Conservation (phyloP, 805 yeast genomes). For the Metschnikowia kunwiensis region DNA sequence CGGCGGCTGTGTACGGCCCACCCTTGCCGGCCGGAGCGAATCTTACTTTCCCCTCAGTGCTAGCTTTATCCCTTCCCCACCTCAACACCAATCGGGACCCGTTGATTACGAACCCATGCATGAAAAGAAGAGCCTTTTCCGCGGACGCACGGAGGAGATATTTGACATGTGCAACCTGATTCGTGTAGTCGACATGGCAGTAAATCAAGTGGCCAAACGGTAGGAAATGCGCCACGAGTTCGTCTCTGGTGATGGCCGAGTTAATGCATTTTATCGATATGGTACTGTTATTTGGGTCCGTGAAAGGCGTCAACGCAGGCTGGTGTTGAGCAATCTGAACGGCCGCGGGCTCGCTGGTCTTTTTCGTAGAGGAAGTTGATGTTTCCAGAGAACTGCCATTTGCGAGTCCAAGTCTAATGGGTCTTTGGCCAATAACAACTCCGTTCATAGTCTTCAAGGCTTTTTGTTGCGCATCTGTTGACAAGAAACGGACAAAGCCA, state of each 20-base stretch:
- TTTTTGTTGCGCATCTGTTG: constrained; percentile 63
- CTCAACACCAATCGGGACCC: constrained; percentile 27
- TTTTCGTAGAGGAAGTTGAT: constrained; percentile 3
- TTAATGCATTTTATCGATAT: constrained; percentile 68
- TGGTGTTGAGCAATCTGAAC: constrained; percentile 41
- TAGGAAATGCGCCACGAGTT: constrained; percentile 56
- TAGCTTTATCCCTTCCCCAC: constrained; percentile 30
- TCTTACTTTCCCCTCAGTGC: constrained; percentile 4
- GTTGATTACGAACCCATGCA: constrained; percentile 30
- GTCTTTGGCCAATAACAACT: constrained; percentile 61
- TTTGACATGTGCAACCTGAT: constrained; percentile 24
- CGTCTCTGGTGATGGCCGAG: constrained; percentile 55
- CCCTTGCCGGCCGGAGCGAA: constrained; percentile 11
- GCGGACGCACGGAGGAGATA: constrained; percentile 34
- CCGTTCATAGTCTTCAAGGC: constrained; percentile 85
- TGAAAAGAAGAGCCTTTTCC: constrained; percentile 33
- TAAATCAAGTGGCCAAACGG: constrained; percentile 55
- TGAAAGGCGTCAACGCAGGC: constrained; percentile 58
- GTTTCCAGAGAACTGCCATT: constrained; percentile 24
- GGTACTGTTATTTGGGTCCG: constrained; percentile 81
- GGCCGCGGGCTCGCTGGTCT: constrained; percentile 7
- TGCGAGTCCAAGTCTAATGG: constrained; percentile 66
- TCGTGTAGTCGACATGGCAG: constrained; percentile 22
- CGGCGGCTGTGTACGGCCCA: constrained; percentile 15
- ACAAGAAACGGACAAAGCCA: constrained; percentile 80